phyloP scores from a whole-genome alignment of 2,329 filamentous ascomycete species.

The Fusarium keratoplasticum region DNA sequence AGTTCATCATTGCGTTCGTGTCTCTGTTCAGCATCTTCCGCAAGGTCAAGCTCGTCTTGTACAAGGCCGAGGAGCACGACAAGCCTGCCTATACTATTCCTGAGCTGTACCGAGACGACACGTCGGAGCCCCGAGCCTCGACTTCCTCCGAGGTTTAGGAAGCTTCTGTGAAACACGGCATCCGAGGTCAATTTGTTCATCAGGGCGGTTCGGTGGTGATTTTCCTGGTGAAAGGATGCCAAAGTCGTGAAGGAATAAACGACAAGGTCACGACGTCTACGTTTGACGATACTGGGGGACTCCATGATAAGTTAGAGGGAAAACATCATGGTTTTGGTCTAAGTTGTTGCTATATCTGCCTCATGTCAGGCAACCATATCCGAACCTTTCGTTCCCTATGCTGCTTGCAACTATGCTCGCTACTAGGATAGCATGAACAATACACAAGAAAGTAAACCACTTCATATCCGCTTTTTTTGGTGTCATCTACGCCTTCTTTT shows the following conservation, averaged over 20 bases:
- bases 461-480: neutral
- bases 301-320: neutral
- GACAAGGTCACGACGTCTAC: neutral
- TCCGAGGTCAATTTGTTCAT: neutral
- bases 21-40: slow-evolving; percentile 34
- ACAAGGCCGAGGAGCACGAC: slow-evolving; percentile 31
- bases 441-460: neutral
- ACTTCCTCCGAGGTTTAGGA: slow-evolving; percentile 28
- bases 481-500: slow-evolving; percentile 23
- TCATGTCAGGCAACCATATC: neutral
- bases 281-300: neutral
- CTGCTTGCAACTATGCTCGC: neutral
- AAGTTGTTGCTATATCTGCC: neutral
- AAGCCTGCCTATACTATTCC: slow-evolving; percentile 15
- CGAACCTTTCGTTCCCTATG: neutral
- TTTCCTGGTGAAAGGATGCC: neutral
- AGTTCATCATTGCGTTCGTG: slow-evolving; percentile 25
- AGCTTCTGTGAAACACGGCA: neutral
- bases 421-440: slow-evolving; percentile 2
- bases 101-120: slow-evolving; percentile 34
- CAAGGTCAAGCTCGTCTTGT: slow-evolving; percentile 30
- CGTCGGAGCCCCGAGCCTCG: slow-evolving; percentile 34
- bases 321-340: neutral
- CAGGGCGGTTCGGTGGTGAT: neutral
- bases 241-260: neutral